These are phyloP conservation scores for Mycosphaerella sp. DNA, from an alignment of 2,329 filamentous ascomycete genomes.

Conservation along the genomic window DNA sequence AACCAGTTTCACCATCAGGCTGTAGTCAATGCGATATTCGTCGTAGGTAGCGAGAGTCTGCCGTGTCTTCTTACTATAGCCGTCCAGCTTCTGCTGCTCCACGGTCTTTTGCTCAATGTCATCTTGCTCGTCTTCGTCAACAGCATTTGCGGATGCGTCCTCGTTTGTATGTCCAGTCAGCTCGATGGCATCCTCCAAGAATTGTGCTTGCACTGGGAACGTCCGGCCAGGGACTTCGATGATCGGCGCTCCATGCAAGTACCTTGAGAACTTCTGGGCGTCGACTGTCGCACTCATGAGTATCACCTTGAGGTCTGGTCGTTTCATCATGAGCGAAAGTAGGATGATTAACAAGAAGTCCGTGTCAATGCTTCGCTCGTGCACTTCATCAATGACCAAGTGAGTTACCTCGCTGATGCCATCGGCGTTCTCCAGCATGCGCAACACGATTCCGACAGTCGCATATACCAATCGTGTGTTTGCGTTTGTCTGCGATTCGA, in stretches of 20 bases:
- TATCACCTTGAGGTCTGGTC: slow-evolving; percentile 82
- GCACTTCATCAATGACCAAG: slow-evolving; percentile 93
- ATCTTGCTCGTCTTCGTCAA: slow-evolving; percentile 42
- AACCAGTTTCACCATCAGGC: slow-evolving; percentile 74
- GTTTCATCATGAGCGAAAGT: slow-evolving; percentile 67
- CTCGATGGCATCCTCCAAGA: slow-evolving; percentile 88
- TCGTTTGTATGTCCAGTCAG: slow-evolving; percentile 66
- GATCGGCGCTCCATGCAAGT: slow-evolving; percentile 77
- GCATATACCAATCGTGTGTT: slow-evolving; percentile 86
- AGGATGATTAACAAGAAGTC: slow-evolving; percentile 93
- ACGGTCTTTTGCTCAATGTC: slow-evolving; percentile 36
- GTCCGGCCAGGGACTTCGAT: slow-evolving; percentile 88
- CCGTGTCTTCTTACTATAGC: slow-evolving; percentile 70
- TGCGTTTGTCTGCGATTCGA: slow-evolving; percentile 78
- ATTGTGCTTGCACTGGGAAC: slow-evolving; percentile 82
- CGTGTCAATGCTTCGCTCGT: slow-evolving; percentile 92
- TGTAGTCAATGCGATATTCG: slow-evolving; percentile 87
- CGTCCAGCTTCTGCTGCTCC: slow-evolving; percentile 60
- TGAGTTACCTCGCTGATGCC: slow-evolving; percentile 87
- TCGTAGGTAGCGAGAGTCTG: slow-evolving; percentile 72
- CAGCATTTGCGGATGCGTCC: slow-evolving; percentile 50
- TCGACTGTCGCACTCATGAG: slow-evolving; percentile 98
- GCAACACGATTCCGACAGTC: slow-evolving; percentile 85
- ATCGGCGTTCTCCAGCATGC: slow-evolving; percentile 87
- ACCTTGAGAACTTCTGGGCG: slow-evolving; percentile 81